Conservation (phyloP, 306 rosid species). For the Medicago arabica region DNA sequence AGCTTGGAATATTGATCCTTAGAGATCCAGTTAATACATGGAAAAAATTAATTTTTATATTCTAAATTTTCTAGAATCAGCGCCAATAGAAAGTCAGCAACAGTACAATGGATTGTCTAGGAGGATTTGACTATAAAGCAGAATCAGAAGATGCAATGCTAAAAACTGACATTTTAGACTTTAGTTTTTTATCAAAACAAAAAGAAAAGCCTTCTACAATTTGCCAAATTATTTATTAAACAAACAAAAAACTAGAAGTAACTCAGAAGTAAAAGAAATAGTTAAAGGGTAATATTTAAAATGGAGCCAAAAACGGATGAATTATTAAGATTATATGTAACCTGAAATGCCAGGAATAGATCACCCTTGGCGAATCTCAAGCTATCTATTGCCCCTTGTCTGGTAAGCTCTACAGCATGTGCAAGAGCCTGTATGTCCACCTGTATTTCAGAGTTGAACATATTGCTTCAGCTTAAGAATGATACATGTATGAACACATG, state of each 20-base stretch:
- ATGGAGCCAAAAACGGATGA: slow-evolving; percentile 20
- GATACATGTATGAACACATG: slow-evolving; percentile 27
- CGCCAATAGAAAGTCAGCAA: neutral
- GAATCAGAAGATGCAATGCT: slow-evolving; percentile 29
- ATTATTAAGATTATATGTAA: slow-evolving; percentile 38
- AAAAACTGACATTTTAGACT: slow-evolving; percentile 8
- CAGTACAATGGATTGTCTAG: neutral
- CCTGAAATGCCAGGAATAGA: slow-evolving; percentile 95
- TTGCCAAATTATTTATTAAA: neutral
- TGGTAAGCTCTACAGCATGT: slow-evolving; percentile 96
- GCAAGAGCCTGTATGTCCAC: slow-evolving; percentile 98
- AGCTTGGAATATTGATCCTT: slow-evolving; percentile 18
- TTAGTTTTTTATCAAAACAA: neutral
- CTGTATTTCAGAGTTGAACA: slow-evolving; percentile 61
- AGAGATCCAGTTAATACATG: slow-evolving; percentile 17
- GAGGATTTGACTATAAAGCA: slow-evolving; percentile 1
- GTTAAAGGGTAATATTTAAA: slow-evolving; percentile 19
- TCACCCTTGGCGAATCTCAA: slow-evolving; percentile 96
- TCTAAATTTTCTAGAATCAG: slow-evolving; percentile 30
- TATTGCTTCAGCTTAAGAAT: slow-evolving; percentile 25
- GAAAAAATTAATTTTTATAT: neutral
- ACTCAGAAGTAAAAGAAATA: slow-evolving; percentile 6
- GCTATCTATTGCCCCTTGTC: slow-evolving; percentile 99
- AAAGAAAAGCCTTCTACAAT: neutral
- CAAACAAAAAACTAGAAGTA: neutral